Conservation (phyloP, 2,329 filamentous ascomycete genomes). For the Pestalotiopsis sp. region DNA sequence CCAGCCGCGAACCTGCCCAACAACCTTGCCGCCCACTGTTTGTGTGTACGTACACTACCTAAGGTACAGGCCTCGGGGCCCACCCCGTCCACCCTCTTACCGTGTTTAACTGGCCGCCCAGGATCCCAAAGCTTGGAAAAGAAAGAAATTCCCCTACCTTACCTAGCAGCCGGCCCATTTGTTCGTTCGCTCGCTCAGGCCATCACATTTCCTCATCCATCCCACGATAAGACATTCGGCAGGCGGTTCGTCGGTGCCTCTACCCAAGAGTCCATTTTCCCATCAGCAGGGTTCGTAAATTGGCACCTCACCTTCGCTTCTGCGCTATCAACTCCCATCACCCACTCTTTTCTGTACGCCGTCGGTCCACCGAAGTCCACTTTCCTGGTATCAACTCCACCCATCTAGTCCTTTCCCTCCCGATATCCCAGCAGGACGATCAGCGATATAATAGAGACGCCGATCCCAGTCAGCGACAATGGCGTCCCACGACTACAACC, state of each 20-base stretch:
- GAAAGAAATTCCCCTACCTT: background rate
- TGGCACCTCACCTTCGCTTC: constrained; percentile 5
- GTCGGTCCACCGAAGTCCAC: constrained; percentile 17
- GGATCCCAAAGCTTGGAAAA: constrained; percentile 6
- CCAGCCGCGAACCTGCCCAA: background rate
- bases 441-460: constrained; percentile 27
- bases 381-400: constrained; percentile 24
- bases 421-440: constrained; percentile 20
- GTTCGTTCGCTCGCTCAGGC: constrained; percentile 1
- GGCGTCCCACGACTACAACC: constrained; percentile 31
- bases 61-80: background rate
- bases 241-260: constrained; percentile 6
- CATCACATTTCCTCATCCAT: background rate
- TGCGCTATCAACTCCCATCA: constrained; percentile 19
- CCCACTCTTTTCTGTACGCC: constrained; percentile 18
- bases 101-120: constrained; percentile 1
- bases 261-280: constrained; percentile 1
- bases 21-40: constrained; percentile 4
- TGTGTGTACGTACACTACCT: background rate
- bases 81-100: background rate
- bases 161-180: background rate
- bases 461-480: constrained; percentile 27
- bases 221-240: constrained; percentile 9
- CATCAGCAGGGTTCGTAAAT: constrained; percentile 1
- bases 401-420: constrained; percentile 20